phyloP scores from a whole-genome alignment of 768 basidiomycete genomes.

The Hypholoma sublateritium region DNA sequence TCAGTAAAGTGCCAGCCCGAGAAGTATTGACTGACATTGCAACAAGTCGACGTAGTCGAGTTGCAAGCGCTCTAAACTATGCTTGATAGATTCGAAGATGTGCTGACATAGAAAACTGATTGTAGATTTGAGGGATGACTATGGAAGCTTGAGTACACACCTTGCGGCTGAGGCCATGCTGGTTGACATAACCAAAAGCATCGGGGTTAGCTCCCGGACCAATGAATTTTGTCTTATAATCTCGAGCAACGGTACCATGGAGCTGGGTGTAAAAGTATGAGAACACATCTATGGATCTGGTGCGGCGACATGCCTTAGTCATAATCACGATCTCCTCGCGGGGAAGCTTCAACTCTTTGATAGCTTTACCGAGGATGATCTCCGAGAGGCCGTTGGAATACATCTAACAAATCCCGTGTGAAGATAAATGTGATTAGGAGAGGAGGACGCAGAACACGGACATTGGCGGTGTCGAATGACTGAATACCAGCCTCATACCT shows the following conservation, averaged over 20 bases:
- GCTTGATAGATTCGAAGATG: slow-evolving; percentile 70
- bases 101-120: slow-evolving; percentile 39
- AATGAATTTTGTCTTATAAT: slow-evolving; percentile 17
- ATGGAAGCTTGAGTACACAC: slow-evolving; percentile 5
- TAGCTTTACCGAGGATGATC: slow-evolving; percentile 66
- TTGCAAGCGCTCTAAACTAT: slow-evolving; percentile 64
- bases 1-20: background rate
- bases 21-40: slow-evolving; percentile 45
- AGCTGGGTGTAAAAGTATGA: slow-evolving; percentile 30
- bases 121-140: no score
- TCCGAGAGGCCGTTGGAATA: slow-evolving; percentile 72
- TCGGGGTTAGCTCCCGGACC: slow-evolving; percentile 26
- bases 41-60: slow-evolving; percentile 77
- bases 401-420: slow-evolving; percentile 30
- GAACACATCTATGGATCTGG: background rate
- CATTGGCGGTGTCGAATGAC: slow-evolving; percentile 60
- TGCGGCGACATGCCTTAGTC: slow-evolving; percentile 53
- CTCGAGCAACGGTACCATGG: slow-evolving; percentile 31
- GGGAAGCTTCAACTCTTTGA: slow-evolving; percentile 63
- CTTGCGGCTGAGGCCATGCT: slow-evolving; percentile 43
- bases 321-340: slow-evolving; percentile 78
- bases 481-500: slow-evolving; percentile 64
- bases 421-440: background rate
- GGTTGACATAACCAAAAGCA: slow-evolving; percentile 53
- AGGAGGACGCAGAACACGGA: slow-evolving; percentile 11